Percentiles rank a stretch among this genome's conserved stretches.
phyloP scores from a whole-genome alignment of 306 rosid species.

The Potentilla sterilis region DNA sequence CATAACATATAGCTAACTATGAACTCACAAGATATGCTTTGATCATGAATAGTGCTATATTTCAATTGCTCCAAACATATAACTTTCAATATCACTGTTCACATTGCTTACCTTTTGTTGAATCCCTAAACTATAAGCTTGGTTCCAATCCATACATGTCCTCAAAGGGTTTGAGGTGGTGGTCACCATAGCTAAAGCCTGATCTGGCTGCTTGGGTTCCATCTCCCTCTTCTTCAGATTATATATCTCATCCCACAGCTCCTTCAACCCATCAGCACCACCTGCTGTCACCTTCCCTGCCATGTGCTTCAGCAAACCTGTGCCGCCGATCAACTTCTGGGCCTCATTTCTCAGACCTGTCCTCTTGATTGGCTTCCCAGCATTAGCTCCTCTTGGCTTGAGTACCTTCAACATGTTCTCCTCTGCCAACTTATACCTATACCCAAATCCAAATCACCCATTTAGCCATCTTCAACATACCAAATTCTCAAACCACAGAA shows the following conservation, averaged over 20 bases:
- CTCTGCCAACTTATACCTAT: slow-evolving; percentile 77
- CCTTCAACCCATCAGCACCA: slow-evolving; percentile 61
- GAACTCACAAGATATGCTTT: too few species aligned
- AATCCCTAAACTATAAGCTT: slow-evolving; percentile 28
- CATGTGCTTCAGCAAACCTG: slow-evolving; percentile 92
- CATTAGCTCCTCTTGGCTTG: slow-evolving; percentile 60
- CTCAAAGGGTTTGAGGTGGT: slow-evolving; percentile 35
- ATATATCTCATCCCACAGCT: slow-evolving; percentile 57
- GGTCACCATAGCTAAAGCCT: slow-evolving; percentile 33
- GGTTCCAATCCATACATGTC: slow-evolving; percentile 37
- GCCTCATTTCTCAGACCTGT: slow-evolving; percentile 75
- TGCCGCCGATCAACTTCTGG: slow-evolving; percentile 77
- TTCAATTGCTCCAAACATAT: background rate
- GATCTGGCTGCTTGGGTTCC: slow-evolving; percentile 43
- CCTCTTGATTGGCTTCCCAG: slow-evolving; percentile 66
- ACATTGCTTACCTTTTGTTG: slow-evolving; percentile 48
- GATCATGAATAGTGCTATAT: background rate
- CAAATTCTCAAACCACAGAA: background rate
- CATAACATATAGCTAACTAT: background rate
- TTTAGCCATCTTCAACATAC: background rate
- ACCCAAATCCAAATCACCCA: background rate
- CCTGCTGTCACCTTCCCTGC: slow-evolving; percentile 91
- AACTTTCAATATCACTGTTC: background rate
- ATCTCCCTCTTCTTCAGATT: slow-evolving; percentile 52
- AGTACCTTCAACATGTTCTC: slow-evolving; percentile 71